Evolutionary conservation across 768 basidiomycete genomes (phyloP), one percentile per base, ranked within the genome.

Genomic region (Cubamyces lactineus): DNA sequence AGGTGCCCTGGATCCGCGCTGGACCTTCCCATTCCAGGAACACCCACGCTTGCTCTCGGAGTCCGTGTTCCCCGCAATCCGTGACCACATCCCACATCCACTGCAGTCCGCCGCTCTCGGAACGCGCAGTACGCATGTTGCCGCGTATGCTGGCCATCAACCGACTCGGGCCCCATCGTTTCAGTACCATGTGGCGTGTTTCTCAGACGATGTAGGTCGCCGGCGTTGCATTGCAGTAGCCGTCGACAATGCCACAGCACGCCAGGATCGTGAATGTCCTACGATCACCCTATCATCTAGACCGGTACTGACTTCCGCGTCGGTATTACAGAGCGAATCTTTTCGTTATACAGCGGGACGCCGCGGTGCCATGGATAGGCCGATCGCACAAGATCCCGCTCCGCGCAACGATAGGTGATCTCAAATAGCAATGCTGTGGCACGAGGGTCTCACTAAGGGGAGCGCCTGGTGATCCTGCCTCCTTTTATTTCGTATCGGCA

Each of bases 371-470:
- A 39, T n/a, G 53, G 26, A 17, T 19, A 43, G 40, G n/a, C 30
- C 23, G 39, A 12, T 43, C 23, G 23, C 28, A 53, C 15, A 41
- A 9, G 7, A 53, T 42, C 53, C 41, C 53, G 53, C 38, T 21
- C 38, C 23, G 39, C 8, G 19, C 53, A 13, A 42, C 24, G 41
- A 43, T 34, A 16, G n/a, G 5, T 53, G 53, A 53, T 53, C 12
- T 53, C 23, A 53, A 43, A 43, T 34, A 34, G 34, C 34, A 34
- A 34, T 39, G 40, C 53, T 41, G 40, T 53, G 41, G 53, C 40
- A n/a, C 26, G 40, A 30, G 53, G n/a, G 40, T 43, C 40, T 53
- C 51, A 43, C 40, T 53, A 42, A 53, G 34, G 21, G n/a, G 11
- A 41, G 51, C 19, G 19, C 12, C 45, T 46, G 6, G 48, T 23